A percentile compares a stretch with the other conserved stretches of the same genome.
phyloP scores from a whole-genome alignment of 2,329 filamentous ascomycete genomes.

The Colletotrichum sp. region DNA sequence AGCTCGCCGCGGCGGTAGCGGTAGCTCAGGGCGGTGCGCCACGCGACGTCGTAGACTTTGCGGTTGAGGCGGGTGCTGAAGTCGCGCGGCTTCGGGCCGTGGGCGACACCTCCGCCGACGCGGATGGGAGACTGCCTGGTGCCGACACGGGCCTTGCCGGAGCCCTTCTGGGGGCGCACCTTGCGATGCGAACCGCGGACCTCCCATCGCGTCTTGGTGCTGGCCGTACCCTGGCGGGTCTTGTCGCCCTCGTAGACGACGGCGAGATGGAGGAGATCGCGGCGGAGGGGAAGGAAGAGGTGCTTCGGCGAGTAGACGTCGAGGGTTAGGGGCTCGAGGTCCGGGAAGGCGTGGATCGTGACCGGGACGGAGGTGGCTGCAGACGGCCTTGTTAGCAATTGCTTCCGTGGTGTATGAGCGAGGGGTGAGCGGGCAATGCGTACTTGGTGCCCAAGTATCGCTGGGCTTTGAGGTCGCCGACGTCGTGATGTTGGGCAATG shows the following conservation, averaged over 20 bases:
- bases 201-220: constrained; percentile 80
- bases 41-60: constrained; percentile 95
- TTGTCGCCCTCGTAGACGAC: constrained; percentile 91
- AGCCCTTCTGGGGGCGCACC: constrained; percentile 85
- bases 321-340: constrained; percentile 81
- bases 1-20: constrained; percentile 88
- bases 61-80: constrained; percentile 82
- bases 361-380: constrained; percentile 72
- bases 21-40: constrained; percentile 92
- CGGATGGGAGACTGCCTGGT: constrained; percentile 82
- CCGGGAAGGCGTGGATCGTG: constrained; percentile 90
- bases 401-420: not conserved
- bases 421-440: constrained; percentile 6
- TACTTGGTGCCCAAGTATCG: constrained; percentile 52
- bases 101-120: constrained; percentile 83
- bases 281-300: constrained; percentile 84
- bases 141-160: constrained; percentile 79
- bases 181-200: constrained; percentile 86
- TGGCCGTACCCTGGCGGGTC: constrained; percentile 86
- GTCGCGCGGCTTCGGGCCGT: constrained; percentile 91
- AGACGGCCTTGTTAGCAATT: constrained; percentile 7
- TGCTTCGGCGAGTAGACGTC: constrained; percentile 81
- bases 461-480: constrained; percentile 39
- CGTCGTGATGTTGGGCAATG: constrained; percentile 41
- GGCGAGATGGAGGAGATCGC: constrained; percentile 91